Conservation (phyloP, 768 basidiomycete genomes). For the Tulasnella calospora region DNA sequence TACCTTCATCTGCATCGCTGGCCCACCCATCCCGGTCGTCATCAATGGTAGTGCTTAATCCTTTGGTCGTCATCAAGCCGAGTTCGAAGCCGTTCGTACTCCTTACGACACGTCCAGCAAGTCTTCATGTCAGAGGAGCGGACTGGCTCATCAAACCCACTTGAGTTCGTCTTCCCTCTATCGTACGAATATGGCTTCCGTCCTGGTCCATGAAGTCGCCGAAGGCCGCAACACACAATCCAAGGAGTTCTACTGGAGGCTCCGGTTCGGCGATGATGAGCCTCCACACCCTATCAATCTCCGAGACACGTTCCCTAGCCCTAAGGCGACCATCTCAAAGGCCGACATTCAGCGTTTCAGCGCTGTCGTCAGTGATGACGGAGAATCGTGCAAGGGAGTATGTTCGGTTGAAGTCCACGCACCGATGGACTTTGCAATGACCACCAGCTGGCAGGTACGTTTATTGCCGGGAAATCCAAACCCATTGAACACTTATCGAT, state of each 20-base stretch:
- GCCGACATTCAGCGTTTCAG: slow-evolving; percentile 83
- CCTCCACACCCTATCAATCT: slow-evolving; percentile 69
- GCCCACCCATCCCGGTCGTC: slow-evolving; percentile 53
- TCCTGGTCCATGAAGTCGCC: slow-evolving; percentile 87
- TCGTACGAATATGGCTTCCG: no score
- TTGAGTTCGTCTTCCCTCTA: slow-evolving; percentile 76
- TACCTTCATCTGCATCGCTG: slow-evolving; percentile 48
- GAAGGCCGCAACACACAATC: slow-evolving; percentile 80
- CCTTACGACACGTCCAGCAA: slow-evolving; percentile 48
- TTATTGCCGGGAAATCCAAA: neutral
- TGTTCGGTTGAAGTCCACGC: slow-evolving; percentile 66
- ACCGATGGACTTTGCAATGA: no score
- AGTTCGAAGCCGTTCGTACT: slow-evolving; percentile 84
- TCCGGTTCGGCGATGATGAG: slow-evolving; percentile 92
- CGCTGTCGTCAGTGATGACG: slow-evolving; percentile 86
- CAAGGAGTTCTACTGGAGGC: slow-evolving; percentile 95
- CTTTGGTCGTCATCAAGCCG: slow-evolving; percentile 59
- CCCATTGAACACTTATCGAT: slow-evolving; percentile 23
- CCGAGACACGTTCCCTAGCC: slow-evolving; percentile 76
- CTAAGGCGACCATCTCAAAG: slow-evolving; percentile 69
- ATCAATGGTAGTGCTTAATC: slow-evolving; percentile 78
- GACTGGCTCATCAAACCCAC: slow-evolving; percentile 65
- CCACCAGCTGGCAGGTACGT: slow-evolving; percentile 95
- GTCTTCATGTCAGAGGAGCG: slow-evolving; percentile 85
- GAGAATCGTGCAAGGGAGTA: slow-evolving; percentile 78